Evolutionary conservation across 805 yeast species (phyloP), one percentile per base, ranked within the genome.

Genomic region (Metschnikowia lunata): DNA sequence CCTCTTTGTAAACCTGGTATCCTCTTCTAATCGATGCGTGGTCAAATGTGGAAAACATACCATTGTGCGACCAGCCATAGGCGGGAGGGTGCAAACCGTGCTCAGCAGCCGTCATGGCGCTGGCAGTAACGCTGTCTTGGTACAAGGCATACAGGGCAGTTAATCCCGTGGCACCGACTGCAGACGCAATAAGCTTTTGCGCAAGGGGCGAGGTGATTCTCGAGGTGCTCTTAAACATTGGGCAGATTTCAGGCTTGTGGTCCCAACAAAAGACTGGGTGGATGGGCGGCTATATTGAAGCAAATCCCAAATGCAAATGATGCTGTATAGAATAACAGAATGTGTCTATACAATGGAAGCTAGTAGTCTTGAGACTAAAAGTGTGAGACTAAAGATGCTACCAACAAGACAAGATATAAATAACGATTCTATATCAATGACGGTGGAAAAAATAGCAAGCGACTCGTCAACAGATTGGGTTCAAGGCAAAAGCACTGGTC

Each of bases 11-110:
- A 50, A 93, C 99, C 69, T 88, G 97, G 83, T 85, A 93, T 59
- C 99, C 99, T 80, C 99, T 89, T 79, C 99, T 87, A 63, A 93
- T 87, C 44, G 96, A 83, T 47, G 88, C 89, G 71, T 90, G 97
- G 75, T 90, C 97, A 57, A 88, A 90, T 43, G 96, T 77, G 58
- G 82, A 83, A 57, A 89, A 79, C 83, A 88, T 85, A 57, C 97
- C 97, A 61, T 79, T 82, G 72, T 91, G 98, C 36, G 96, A 78
- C 98, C 98, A 93, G 45, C 81, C 85, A 67, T 77, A 90, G 47
- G 82, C 82, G 52, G 98, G 96, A 31, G 99, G 84, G 69, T 93
- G 99, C 64, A 93, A 79, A 57, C 99, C 99, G 73, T 93, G 98
- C 75, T 93, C 99, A 56, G 98, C 97, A 55, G 93, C 95, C 45